These are phyloP conservation scores for Pythium periplocum DNA, from an alignment of 352 stramenopile species.

Conservation along the genomic window DNA sequence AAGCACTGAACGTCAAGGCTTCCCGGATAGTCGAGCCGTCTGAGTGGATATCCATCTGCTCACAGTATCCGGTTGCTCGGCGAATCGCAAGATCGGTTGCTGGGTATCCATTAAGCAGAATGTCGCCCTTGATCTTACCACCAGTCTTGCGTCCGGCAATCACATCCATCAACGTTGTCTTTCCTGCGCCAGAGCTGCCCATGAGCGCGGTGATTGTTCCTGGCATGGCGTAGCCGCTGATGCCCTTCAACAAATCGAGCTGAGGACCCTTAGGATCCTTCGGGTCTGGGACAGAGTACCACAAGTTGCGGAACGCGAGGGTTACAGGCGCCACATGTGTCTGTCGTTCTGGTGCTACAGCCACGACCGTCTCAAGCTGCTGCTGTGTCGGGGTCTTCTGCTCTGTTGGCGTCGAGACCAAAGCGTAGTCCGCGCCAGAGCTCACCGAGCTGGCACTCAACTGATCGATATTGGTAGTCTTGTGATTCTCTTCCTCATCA, in stretches of 20 bases:
- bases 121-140: slow-evolving; percentile 57
- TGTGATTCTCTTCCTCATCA: too few relatives aligned
- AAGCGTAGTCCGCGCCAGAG: too few relatives aligned
- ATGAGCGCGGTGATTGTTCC: slow-evolving; percentile 80
- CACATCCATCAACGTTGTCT: slow-evolving; percentile 84
- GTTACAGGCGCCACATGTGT: slow-evolving; percentile 11
- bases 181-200: slow-evolving; percentile 58
- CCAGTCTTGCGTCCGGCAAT: slow-evolving; percentile 80
- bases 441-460: too few relatives aligned
- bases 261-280: slow-evolving; percentile 28
- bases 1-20: slow-evolving; percentile 73
- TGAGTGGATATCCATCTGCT: slow-evolving; percentile 11
- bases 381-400: background rate
- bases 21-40: slow-evolving; percentile 60
- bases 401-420: slow-evolving; percentile 3
- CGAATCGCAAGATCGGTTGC: slow-evolving; percentile 7
- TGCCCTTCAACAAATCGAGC: slow-evolving; percentile 56
- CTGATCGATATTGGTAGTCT: too few relatives aligned
- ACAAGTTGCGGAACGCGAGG: slow-evolving; percentile 22
- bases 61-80: slow-evolving; percentile 18
- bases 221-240: slow-evolving; percentile 48
- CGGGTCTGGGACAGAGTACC: slow-evolving; percentile 34
- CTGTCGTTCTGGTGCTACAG: background rate
- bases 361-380: too few relatives aligned
- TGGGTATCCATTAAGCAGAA: slow-evolving; percentile 73